Evolutionary conservation across 768 basidiomycete genomes (phyloP), one percentile per base, ranked within the genome.

Genomic region (Lactifluus echinatus): DNA sequence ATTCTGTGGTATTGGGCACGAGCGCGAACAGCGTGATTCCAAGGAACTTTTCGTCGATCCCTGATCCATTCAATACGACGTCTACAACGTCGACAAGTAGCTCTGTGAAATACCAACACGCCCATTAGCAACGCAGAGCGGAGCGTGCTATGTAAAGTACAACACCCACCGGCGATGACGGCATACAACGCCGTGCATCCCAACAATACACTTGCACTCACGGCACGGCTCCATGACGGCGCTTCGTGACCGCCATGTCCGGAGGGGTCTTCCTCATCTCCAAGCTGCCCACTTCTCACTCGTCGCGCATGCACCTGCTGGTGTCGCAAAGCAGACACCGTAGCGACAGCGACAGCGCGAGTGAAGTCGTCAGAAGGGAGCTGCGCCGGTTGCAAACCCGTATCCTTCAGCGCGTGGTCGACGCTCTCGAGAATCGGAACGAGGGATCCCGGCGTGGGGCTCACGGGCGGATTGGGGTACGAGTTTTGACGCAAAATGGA

Each of bases 1-100:
- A 98, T 71, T 99, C 96, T 2, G 96, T 98, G 3, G 94, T 96
- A 68, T 99, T 99, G 4, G 96, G 96, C 0, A 98, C 94, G 31
- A 99, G 80, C 8, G 96, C 96, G 67, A 99, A 98, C 10, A 99
- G 78, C 0, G 93, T 97, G 60, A 99, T 79, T 50, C 96, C 96
- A 29, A 99, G 79, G 77, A 98, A 94, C 69, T 99, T 99, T 68
- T 98, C 96, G 56, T 96, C 90, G 28, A 98, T 91, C 2, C 91
- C 91, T 0, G 92, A 93, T 23, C 84, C 92, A 63, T 89, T 75
- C 21, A 99, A 76, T 11, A 98, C 84, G 40, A 93, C 88, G 68
- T 99, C 96, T 8, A 99, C 94, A 8, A 97, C 92, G 59, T 95
- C 89, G 33, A 98, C 84, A 39, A 99, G 79, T 55, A 99, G 77